A percentile compares a stretch with the other conserved stretches of the same genome.
Conservation (phyloP, 2,329 filamentous ascomycete species). For the Fusarium transvaalense region DNA sequence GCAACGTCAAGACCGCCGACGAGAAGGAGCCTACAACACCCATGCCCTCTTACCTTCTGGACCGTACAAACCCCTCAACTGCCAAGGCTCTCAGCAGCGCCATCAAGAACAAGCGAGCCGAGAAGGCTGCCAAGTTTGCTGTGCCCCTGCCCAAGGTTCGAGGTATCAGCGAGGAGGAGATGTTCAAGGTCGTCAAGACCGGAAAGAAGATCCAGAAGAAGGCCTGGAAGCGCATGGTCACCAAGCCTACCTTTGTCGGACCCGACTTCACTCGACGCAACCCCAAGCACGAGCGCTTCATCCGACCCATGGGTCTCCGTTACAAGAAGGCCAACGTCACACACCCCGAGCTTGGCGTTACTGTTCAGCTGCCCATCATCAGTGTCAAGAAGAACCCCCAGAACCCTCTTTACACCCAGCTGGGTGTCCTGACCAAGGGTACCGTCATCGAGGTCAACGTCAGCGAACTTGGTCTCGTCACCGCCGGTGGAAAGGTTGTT, state of each 20-base stretch:
- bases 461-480: constrained; percentile 89
- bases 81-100: constrained; percentile 81
- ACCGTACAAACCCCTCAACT: constrained; percentile 73
- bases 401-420: constrained; percentile 90
- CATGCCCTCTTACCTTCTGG: constrained; percentile 92
- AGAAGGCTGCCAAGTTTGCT: constrained; percentile 93
- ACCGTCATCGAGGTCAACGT: constrained; percentile 91
- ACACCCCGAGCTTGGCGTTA: constrained; percentile 85
- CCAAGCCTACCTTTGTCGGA: constrained; percentile 79
- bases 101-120: constrained; percentile 94
- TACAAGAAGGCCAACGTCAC: constrained; percentile 68
- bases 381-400: constrained; percentile 77
- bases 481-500: constrained; percentile 90
- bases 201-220: constrained; percentile 95
- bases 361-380: constrained; percentile 86
- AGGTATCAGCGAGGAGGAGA: constrained; percentile 92
- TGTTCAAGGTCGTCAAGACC: constrained; percentile 97
- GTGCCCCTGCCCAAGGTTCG: constrained; percentile 95
- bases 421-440: constrained; percentile 89
- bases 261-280: constrained; percentile 89
- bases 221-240: constrained; percentile 78
- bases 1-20: constrained; percentile 90
- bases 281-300: constrained; percentile 77
- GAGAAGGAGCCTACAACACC: constrained; percentile 84
- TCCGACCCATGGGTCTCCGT: constrained; percentile 63